These are phyloP conservation scores for Xylaria sp. DNA, from an alignment of 2,329 filamentous ascomycete species.

Conservation along the genomic window DNA sequence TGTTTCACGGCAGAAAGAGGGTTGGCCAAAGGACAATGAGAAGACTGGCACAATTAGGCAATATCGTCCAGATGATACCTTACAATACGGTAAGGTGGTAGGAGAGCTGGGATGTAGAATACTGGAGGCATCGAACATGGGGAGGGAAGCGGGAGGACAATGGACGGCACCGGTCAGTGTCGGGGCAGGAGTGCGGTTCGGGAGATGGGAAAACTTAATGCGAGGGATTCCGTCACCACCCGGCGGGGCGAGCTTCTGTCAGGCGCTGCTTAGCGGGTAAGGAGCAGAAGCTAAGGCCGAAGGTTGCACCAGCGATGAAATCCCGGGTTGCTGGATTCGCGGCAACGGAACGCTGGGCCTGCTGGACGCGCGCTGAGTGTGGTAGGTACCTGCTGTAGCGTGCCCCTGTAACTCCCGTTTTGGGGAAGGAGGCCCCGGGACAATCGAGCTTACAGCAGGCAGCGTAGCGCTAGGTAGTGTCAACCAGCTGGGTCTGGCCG, in stretches of 20 bases:
- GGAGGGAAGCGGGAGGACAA: conserved; percentile 26
- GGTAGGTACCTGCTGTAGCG: background rate
- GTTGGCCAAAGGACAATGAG: conserved; percentile 9
- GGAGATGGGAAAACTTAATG: conserved; percentile 40
- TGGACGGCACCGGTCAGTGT: conserved; percentile 31
- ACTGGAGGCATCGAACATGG: background rate
- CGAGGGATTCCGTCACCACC: conserved; percentile 49
- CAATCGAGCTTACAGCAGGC: background rate
- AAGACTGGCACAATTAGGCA: conserved; percentile 26
- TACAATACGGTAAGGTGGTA: conserved; percentile 16
- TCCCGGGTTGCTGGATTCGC: conserved; percentile 35
- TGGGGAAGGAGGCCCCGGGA: background rate
- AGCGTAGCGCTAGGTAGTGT: background rate
- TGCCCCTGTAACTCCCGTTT: background rate
- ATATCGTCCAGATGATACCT: conserved; percentile 17
- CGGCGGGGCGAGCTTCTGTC: conserved; percentile 26
- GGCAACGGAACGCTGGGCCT: conserved; percentile 23
- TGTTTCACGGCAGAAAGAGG: conserved; percentile 9
- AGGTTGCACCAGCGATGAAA: conserved; percentile 38
- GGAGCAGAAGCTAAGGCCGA: conserved; percentile 11
- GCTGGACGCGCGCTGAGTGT: background rate
- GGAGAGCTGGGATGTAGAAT: conserved; percentile 9
- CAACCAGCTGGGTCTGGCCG: conserved; percentile 4
- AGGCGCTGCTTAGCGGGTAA: background rate
- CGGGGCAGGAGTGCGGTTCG: conserved; percentile 30